Percentiles rank a stretch among this genome's conserved stretches.
Evolutionary conservation across 805 yeast genomes (phyloP).

Genomic region (Zygoascus tannicola): DNA sequence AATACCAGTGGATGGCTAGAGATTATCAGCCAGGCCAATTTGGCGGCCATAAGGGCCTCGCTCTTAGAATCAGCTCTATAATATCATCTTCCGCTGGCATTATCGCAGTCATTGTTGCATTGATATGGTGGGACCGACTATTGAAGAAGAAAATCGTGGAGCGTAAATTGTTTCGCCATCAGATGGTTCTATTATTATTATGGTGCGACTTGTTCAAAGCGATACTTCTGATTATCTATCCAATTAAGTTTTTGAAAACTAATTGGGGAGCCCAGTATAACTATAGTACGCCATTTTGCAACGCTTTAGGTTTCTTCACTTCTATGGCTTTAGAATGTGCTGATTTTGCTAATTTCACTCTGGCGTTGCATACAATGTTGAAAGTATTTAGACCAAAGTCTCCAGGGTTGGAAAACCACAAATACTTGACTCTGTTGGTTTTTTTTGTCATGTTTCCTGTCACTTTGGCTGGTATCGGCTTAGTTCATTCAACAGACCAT

Average conservation of each 20-base stretch:
- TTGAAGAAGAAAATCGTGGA: neutral
- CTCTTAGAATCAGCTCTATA: constrained; percentile 2
- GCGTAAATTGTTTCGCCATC: constrained; percentile 19
- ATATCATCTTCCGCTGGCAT: constrained; percentile 10
- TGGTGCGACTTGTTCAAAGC: constrained; percentile 69
- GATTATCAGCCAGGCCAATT: constrained; percentile 7
- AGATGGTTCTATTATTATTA: constrained; percentile 57
- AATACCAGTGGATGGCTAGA: neutral
- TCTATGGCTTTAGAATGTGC: constrained; percentile 74
- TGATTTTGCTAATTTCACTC: constrained; percentile 67
- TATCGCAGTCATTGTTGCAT: constrained; percentile 6
- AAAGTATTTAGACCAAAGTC: constrained; percentile 43
- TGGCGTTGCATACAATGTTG: constrained; percentile 73
- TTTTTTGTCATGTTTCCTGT: constrained; percentile 44
- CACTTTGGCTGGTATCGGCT: constrained; percentile 60
- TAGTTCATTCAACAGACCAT: constrained; percentile 31
- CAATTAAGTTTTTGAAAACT: constrained; percentile 28
- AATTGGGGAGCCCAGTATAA: constrained; percentile 28
- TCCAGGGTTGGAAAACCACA: constrained; percentile 4
- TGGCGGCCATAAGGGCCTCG: neutral
- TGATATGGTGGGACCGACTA: constrained; percentile 11
- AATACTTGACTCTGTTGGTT: constrained; percentile 37
- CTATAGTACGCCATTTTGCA: constrained; percentile 38
- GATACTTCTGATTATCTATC: constrained; percentile 55
- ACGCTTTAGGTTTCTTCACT: constrained; percentile 69